Evolutionary conservation across 2,329 filamentous ascomycete genomes (phyloP).

Genomic region (Fusarium sp.): DNA sequence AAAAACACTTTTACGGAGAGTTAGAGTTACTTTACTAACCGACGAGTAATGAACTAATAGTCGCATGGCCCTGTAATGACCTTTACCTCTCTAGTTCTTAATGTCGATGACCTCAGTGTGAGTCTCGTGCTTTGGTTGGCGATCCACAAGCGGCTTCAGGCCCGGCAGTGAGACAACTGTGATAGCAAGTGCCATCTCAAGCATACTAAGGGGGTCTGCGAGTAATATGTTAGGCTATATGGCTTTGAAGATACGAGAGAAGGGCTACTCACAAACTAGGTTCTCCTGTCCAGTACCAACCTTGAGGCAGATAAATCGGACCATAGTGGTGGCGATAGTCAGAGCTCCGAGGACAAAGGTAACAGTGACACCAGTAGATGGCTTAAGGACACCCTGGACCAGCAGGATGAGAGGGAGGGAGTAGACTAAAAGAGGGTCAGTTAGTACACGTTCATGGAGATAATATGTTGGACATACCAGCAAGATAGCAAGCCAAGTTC

Average conservation of each 20-base stretch:
- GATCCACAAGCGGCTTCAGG: constrained; percentile 34
- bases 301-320: constrained; percentile 37
- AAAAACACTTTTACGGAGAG: neutral
- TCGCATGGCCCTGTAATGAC: no score
- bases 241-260: fast-evolving
- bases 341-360: constrained; percentile 39
- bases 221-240: neutral
- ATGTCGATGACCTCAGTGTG: constrained; percentile 13
- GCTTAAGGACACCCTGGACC: constrained; percentile 40
- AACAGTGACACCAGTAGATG: constrained; percentile 32
- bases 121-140: constrained; percentile 19
- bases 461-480: constrained; percentile 38
- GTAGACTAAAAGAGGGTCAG: constrained; percentile 42
- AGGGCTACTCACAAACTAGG: constrained; percentile 38
- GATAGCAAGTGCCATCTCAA: constrained; percentile 39
- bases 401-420: constrained; percentile 51
- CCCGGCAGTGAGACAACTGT: constrained; percentile 42
- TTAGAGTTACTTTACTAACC: fast-evolving
- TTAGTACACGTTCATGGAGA: constrained; percentile 2
- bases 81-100: constrained; percentile 19
- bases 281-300: constrained; percentile 42
- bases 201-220: constrained; percentile 42
- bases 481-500: constrained; percentile 52
- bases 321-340: constrained; percentile 37
- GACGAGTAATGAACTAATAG: no score